These are phyloP conservation scores for Ilex asprella DNA, from an alignment of 257 asterid genomes.

Conservation along the genomic window DNA sequence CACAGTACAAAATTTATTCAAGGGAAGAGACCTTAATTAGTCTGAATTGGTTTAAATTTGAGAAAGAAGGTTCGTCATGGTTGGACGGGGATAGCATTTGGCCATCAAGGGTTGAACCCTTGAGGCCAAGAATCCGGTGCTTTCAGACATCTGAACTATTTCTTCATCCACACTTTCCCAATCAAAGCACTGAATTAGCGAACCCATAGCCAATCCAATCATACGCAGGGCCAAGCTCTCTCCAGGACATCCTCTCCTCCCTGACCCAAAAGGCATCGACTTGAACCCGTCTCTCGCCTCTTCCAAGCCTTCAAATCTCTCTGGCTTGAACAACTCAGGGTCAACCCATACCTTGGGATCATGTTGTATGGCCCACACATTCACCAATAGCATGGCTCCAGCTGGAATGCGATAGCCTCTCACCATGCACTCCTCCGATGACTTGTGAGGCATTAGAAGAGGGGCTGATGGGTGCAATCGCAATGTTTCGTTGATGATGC, in stretches of 20 bases:
- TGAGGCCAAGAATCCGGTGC: conserved; percentile 36
- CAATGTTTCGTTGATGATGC: conserved; percentile 51
- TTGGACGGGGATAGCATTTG: conserved; percentile 37
- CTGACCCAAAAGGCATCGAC: conserved; percentile 51
- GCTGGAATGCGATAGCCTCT: conserved; percentile 44
- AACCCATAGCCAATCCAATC: conserved; percentile 44
- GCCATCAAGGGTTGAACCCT: conserved; percentile 49
- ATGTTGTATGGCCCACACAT: conserved; percentile 58
- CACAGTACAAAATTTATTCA: too few relatives aligned
- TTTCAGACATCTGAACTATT: conserved; percentile 40
- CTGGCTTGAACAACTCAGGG: conserved; percentile 48
- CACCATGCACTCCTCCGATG: conserved; percentile 48
- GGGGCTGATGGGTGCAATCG: conserved; percentile 56
- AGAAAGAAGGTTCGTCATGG: conserved; percentile 21
- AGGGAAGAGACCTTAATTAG: too few relatives aligned
- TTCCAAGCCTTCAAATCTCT: conserved; percentile 30
- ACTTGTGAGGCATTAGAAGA: conserved; percentile 51
- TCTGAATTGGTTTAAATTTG: conserved; percentile 11
- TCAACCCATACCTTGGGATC: conserved; percentile 53
- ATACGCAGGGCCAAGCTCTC: conserved; percentile 47
- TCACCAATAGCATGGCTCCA: conserved; percentile 49
- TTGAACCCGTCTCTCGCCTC: conserved; percentile 26
- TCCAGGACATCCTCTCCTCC: conserved; percentile 74
- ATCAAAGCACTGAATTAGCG: conserved; percentile 64
- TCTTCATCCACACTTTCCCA: conserved; percentile 40